Base-by-base conservation (phyloP, 1,139 yeast species). In the Hyphopichia pseudoburtonii region DNA sequence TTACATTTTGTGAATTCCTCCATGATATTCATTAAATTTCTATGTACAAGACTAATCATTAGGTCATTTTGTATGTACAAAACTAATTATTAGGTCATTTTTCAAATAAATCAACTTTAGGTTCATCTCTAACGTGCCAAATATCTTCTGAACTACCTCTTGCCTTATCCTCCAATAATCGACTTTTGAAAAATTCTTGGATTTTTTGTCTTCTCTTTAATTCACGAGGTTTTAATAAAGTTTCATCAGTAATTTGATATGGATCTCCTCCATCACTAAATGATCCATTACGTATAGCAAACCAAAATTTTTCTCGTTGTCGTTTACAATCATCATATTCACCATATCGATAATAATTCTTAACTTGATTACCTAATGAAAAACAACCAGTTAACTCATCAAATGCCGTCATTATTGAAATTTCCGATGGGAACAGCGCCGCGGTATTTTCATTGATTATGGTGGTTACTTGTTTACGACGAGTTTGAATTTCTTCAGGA, bases 321-420 rank as follows among this genome's bases (percentile, higher is more conserved):
- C 73, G 74, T 30, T 71, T 73, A 61, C 97, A 90, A 41, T 76
- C 66, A 39, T 83, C 80, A 51, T 87, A 74, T 32, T 81, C 77
- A 3, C 97, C 97, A 53, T 81, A 84, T 36, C 97, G 64, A 56
- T 90, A 90, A 52, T 86, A 83, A 58, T 84, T 76, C 45, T 92
- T 76, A 22, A 86, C 65, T 56, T 89, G 96, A 1, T 96, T 96
- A 2, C 97, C 97, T 3, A 89, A 56, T 0, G 96, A 86, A 64
- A 86, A 88, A 57, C 97, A 90, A 35, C 79, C 82, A 34, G 89
- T 74, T 26, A 90, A 66, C 52, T 87, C 95, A 58, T 90, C 96
- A 59, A 90, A 82, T 0, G 95, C 95, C 29, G 90, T 86, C 35
- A 84, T 67, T 15, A 70, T 55, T 10, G 72, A 60, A 38, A 71